Percentiles rank a stretch among this genome's conserved stretches.
Conservation (phyloP, 495 filamentous ascomycete genomes). For the Astrocystis sublimbata region DNA sequence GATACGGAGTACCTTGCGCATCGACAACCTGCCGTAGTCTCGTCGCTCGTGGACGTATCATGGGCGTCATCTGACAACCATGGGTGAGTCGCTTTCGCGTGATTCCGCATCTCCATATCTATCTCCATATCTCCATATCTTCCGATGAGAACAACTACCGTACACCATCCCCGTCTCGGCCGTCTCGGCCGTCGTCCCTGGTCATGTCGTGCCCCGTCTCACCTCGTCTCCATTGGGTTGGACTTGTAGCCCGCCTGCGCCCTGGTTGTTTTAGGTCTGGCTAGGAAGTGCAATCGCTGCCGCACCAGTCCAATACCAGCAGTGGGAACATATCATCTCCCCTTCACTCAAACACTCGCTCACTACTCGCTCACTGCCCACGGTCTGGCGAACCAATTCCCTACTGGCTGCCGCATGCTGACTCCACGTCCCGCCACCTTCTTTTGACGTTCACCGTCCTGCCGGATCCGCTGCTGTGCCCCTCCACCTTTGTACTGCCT, state of each 20-base stretch:
- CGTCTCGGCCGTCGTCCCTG: no score
- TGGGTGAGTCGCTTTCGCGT: constrained; percentile 31
- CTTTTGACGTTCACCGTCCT: constrained; percentile 6
- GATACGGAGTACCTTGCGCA: constrained; percentile 3
- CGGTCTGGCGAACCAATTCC: no score
- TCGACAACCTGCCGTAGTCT: constrained; percentile 17
- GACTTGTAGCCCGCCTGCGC: background rate
- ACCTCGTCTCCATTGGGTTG: background rate
- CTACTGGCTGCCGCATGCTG: background rate
- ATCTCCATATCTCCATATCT: background rate
- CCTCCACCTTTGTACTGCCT: background rate
- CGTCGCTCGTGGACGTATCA: constrained; percentile 23
- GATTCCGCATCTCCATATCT: no score
- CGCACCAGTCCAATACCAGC: background rate
- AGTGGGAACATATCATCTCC: background rate
- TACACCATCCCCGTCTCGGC: no score
- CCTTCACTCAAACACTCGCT: no score
- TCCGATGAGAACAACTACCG: no score
- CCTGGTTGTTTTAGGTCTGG: no score
- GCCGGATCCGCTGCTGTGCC: constrained; percentile 5
- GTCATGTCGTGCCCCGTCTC: background rate
- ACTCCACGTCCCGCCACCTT: constrained; percentile 1
- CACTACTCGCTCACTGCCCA: no score
- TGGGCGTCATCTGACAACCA: constrained; percentile 33
- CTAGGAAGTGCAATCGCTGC: background rate